Conservation (phyloP, 495 filamentous ascomycete genomes). For the Penicillium nucicola region DNA sequence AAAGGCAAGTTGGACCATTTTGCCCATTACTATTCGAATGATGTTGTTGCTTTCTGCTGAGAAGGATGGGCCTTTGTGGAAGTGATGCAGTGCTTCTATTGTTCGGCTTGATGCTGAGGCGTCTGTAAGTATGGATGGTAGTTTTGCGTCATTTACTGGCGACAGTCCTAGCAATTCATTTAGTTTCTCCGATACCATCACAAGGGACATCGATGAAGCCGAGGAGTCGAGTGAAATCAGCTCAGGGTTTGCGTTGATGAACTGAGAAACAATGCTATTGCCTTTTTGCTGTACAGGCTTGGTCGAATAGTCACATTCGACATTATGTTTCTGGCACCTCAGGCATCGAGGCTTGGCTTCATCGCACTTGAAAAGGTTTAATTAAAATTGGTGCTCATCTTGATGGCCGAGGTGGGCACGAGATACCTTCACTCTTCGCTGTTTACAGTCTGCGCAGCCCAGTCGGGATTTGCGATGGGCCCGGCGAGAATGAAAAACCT, state of each 20-base stretch:
- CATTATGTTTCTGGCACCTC: constrained; percentile 37
- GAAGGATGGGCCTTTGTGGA: constrained; percentile 26
- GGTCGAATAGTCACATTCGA: constrained; percentile 37
- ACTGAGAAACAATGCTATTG: constrained; percentile 18
- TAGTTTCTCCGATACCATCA: constrained; percentile 21
- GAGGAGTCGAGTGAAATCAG: constrained; percentile 16
- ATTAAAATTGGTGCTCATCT: neutral
- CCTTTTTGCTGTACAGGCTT: neutral
- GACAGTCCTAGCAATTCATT: constrained; percentile 20
- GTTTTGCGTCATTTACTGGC: neutral
- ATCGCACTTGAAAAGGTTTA: constrained; percentile 36
- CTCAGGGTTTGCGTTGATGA: constrained; percentile 8
- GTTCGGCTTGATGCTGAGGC: neutral
- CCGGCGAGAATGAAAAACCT: constrained; percentile 30
- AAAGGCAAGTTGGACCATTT: constrained; percentile 37
- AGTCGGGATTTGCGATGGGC: constrained; percentile 43
- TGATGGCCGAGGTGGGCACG: neutral
- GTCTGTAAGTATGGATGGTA: neutral
- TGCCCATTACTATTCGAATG: constrained; percentile 26
- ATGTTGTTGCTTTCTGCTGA: constrained; percentile 16
- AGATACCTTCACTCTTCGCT: constrained; percentile 45
- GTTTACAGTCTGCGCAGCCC: constrained; percentile 48
- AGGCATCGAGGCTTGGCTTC: constrained; percentile 43
- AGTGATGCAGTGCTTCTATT: constrained; percentile 33
- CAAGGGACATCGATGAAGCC: constrained; percentile 24